These are phyloP conservation scores for Collybia mongolica DNA, from an alignment of 768 basidiomycete genomes.

Conservation along the genomic window DNA sequence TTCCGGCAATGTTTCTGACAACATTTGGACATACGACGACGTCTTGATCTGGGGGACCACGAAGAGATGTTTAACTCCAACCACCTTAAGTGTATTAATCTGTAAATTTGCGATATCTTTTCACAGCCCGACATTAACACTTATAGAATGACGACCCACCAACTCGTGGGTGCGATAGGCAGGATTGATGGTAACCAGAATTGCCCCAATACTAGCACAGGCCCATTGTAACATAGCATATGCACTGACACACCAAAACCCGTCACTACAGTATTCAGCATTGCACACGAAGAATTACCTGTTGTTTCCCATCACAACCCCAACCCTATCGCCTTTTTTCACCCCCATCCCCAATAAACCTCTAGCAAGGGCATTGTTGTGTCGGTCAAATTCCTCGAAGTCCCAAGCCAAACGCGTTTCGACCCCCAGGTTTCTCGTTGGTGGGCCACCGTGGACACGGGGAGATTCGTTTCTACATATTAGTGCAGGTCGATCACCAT, in stretches of 20 bases:
- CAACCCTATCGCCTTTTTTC: slow-evolving; percentile 73
- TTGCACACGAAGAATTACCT: slow-evolving; percentile 46
- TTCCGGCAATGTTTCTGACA: slow-evolving; percentile 57
- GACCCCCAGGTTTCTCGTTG: slow-evolving; percentile 47
- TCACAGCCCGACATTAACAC: background rate
- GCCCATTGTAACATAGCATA: slow-evolving; percentile 88
- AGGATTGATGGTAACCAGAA: slow-evolving; percentile 81
- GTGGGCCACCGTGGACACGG: slow-evolving; percentile 60
- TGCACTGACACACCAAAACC: slow-evolving; percentile 39
- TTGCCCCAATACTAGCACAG: slow-evolving; percentile 80
- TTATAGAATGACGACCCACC: slow-evolving; percentile 36
- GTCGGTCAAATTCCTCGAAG: slow-evolving; percentile 65
- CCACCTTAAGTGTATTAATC: slow-evolving; percentile 62
- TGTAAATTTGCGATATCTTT: slow-evolving; percentile 22
- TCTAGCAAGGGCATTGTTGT: slow-evolving; percentile 66
- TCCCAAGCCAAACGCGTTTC: slow-evolving; percentile 65
- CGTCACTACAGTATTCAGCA: background rate
- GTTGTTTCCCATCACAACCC: slow-evolving; percentile 82
- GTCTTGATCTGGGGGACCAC: slow-evolving; percentile 67
- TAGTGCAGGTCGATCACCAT: slow-evolving; percentile 56
- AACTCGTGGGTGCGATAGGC: slow-evolving; percentile 74
- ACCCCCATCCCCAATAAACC: slow-evolving; percentile 72
- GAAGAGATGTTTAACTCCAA: slow-evolving; percentile 67
- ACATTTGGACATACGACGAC: slow-evolving; percentile 61
- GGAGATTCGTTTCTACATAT: slow-evolving; percentile 61